Evolutionary conservation across 2,329 filamentous ascomycete genomes (phyloP).

Genomic region (Arthrobotrys sphaeroides): DNA sequence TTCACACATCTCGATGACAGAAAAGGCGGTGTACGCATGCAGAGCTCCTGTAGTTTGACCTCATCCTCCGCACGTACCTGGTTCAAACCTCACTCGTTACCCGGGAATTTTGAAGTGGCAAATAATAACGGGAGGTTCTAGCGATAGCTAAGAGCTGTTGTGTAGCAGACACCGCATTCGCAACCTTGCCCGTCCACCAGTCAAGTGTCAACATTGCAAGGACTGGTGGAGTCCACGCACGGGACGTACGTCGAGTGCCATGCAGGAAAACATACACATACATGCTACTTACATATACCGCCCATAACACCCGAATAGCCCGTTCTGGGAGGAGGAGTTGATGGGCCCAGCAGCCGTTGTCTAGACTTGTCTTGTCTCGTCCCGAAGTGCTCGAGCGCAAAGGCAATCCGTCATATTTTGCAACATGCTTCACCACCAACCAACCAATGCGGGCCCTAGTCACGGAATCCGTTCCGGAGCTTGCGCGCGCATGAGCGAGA

Average conservation of each 20-base stretch:
- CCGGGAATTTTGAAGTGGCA: conserved; percentile 26
- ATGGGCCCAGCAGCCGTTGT: conserved; percentile 4
- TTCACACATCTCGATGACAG: neutral
- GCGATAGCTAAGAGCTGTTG: conserved; percentile 12
- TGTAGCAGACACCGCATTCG: conserved; percentile 3
- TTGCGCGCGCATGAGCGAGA: conserved; percentile 2
- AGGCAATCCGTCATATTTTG: conserved; percentile 21
- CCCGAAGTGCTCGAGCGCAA: conserved; percentile 12
- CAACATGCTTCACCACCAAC: neutral
- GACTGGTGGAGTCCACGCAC: neutral
- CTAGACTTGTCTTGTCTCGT: conserved; percentile 12
- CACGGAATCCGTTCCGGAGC: conserved; percentile 33
- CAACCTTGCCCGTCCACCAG: neutral
- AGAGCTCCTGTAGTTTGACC: neutral
- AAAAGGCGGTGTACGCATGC: neutral
- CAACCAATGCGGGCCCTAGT: conserved; percentile 39
- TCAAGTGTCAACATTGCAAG: neutral
- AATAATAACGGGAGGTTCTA: conserved; percentile 9
- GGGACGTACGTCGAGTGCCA: conserved; percentile 9
- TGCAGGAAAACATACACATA: conserved; percentile 1
- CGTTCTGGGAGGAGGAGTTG: conserved; percentile 24
- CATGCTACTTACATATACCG: too few species aligned
- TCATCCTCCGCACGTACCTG: conserved; percentile 15
- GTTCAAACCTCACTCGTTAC: conserved; percentile 2
- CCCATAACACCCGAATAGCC: neutral